phyloP scores from a whole-genome alignment of 2,329 filamentous ascomycete species.

The Sarocladium brachiariae region DNA sequence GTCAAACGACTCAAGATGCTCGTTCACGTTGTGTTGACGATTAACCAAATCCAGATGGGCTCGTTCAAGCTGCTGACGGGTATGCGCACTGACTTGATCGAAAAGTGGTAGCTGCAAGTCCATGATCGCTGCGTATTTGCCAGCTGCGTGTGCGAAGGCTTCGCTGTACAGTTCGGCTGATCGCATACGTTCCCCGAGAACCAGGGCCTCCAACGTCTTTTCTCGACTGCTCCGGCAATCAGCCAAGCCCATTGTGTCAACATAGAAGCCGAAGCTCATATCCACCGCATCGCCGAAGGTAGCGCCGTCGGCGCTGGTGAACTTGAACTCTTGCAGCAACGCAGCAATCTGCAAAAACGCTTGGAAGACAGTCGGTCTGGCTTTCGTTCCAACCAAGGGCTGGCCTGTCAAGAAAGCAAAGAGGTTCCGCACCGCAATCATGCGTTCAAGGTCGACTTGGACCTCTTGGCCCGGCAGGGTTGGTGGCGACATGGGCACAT shows the following conservation, averaged over 20 bases:
- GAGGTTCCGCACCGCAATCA: slow-evolving; percentile 56
- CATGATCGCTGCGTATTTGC: slow-evolving; percentile 71
- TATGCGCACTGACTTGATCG: slow-evolving; percentile 60
- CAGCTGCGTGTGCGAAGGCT: slow-evolving; percentile 84
- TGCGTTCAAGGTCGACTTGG: slow-evolving; percentile 40
- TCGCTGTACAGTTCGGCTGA: slow-evolving; percentile 80
- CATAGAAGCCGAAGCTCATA: slow-evolving; percentile 64
- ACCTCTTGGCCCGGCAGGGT: slow-evolving; percentile 24
- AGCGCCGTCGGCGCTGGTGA: slow-evolving; percentile 47
- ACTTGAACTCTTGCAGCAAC: slow-evolving; percentile 51
- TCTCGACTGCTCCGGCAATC: slow-evolving; percentile 79
- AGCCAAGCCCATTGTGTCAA: slow-evolving; percentile 67
- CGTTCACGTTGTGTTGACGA: slow-evolving; percentile 62
- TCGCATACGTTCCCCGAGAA: slow-evolving; percentile 84
- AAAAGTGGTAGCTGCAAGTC: slow-evolving; percentile 62
- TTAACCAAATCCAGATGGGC: slow-evolving; percentile 73
- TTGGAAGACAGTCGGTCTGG: slow-evolving; percentile 44
- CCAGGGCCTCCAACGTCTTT: slow-evolving; percentile 80
- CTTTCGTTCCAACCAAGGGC: slow-evolving; percentile 52
- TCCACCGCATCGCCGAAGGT: slow-evolving; percentile 55
- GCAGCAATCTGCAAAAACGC: slow-evolving; percentile 48
- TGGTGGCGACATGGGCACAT: slow-evolving; percentile 41
- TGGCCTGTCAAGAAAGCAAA: slow-evolving; percentile 61
- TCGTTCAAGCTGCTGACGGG: slow-evolving; percentile 73
- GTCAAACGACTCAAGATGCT: slow-evolving; percentile 78